Base-by-base conservation (phyloP, 805 yeast species). In the Starmerella ratchasimensis region DNA sequence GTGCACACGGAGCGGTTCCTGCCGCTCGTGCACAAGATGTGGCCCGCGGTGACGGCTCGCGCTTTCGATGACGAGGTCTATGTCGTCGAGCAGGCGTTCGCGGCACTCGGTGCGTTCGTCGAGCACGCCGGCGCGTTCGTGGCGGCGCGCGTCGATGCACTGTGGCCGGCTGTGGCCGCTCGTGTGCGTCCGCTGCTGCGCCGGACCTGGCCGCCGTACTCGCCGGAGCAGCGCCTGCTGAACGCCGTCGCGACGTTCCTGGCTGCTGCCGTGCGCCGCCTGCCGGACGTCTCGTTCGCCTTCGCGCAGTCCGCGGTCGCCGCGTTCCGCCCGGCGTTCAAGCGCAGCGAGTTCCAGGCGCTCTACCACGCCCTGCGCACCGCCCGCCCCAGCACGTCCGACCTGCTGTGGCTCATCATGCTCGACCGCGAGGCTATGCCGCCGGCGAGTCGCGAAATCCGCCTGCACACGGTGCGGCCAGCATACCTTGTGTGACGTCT, bases 1-100 rank as follows among this genome's bases (percentile, higher is more conserved):
- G 64, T 79, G 0, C 62, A 66, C 29, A 51, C 55, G 13, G 54
- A 60, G 9, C 61, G 60, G 35, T 58, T 71, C 28, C 54, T 69
- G 13, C 80, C 80, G 0, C 44, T 64, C 1, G 59, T 68, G 4
- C 71, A 74, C n/a, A 57, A 65, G 2, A 44, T 65, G 1, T 75
- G 80, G 80, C 71, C 72, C 2, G 54, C 63, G 3, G 51, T 68
- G 1, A 42, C 49, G 0, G 44, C 49, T 0, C 46, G 58, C 4
- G 43, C 57, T 7, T 38, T 48, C 6, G 64, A 61, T 28, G 37
- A 43, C 1, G 63, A 63, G 29, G 34, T 44, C 1, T 48, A 46
- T 21, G 55, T 64, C 7, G 51, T 50, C 7, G 60, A 51, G 28
- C 47, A 49, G 9, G 51, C 60, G 1, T 34, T 61, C 17, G 29